Conservation (phyloP, 1,284 basidiomycete genomes). For the Rugosomyces carneus region DNA sequence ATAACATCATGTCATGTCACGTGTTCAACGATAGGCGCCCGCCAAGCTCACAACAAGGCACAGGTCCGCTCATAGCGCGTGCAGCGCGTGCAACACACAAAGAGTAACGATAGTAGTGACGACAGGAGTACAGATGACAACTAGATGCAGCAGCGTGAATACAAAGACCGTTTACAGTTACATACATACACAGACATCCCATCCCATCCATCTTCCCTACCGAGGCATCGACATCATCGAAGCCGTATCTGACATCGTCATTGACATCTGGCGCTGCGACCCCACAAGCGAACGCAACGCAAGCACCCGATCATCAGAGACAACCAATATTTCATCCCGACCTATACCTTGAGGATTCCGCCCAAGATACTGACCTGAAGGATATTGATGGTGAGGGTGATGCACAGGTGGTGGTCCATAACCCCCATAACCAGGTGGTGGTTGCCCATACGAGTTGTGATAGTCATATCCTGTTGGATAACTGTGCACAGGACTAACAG, state of each 20-base stretch:
- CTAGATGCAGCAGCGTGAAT: constrained; percentile 10
- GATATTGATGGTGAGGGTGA: constrained; percentile 21
- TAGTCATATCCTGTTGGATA: constrained; percentile 36
- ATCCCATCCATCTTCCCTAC: constrained; percentile 22
- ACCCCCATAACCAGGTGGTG: constrained; percentile 21
- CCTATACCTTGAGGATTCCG: constrained; percentile 43
- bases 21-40: no score
- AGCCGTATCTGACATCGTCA: constrained; percentile 34
- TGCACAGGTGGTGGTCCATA: constrained; percentile 18
- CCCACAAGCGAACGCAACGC: constrained; percentile 47
- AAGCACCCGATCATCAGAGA: constrained; percentile 75
- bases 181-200: not conserved
- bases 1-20: no score
- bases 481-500: constrained; percentile 22
- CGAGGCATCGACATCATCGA: constrained; percentile 37
- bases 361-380: constrained; percentile 33
- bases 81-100: no score
- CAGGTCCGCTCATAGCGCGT: no score
- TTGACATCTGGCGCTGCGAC: constrained; percentile 23
- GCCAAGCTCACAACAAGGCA: no score
- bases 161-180: constrained; percentile 3
- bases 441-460: constrained; percentile 31
- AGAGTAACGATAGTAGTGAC: constrained; percentile 3
- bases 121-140: constrained; percentile 5
- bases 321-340: constrained; percentile 74